A percentile compares a stretch with the other conserved stretches of the same genome.
Conservation (phyloP, 2,329 filamentous ascomycete genomes). For the Plectosphaerella cucumerina region DNA sequence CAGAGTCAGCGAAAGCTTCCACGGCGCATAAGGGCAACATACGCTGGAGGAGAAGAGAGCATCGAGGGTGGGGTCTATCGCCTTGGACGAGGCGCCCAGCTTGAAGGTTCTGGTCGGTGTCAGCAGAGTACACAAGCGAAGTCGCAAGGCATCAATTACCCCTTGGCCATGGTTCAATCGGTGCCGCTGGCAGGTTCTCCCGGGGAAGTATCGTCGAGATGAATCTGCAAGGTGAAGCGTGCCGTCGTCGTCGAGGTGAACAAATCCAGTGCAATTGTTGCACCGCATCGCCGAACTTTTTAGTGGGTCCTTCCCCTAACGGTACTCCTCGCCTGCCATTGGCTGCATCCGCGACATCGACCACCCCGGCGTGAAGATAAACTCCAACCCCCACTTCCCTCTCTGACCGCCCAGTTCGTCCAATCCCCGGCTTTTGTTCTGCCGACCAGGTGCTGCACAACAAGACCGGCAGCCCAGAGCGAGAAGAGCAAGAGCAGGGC, state of each 20-base stretch:
- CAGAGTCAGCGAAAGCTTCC: constrained; percentile 11
- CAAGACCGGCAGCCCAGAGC: not conserved
- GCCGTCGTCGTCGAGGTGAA: not conserved
- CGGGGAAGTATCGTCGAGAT: too few species aligned
- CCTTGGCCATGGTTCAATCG: constrained; percentile 11
- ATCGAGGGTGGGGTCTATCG: constrained; percentile 64
- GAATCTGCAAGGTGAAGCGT: not conserved
- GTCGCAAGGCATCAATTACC: constrained; percentile 5
- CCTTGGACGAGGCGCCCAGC: constrained; percentile 43
- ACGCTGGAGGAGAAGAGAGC: constrained; percentile 71
- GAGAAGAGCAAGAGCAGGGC: constrained; percentile 8
- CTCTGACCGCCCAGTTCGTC: constrained; percentile 13
- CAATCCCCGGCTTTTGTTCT: constrained; percentile 12
- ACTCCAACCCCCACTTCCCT: constrained; percentile 7
- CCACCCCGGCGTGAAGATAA: not conserved
- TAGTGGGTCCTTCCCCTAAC: constrained; percentile 8
- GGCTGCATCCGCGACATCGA: not conserved
- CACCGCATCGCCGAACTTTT: constrained; percentile 8
- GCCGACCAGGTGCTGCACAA: constrained; percentile 7
- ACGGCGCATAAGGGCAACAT: constrained; percentile 30
- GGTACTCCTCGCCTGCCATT: not conserved
- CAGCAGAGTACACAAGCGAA: not conserved
- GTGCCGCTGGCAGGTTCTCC: too few species aligned
- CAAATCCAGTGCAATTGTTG: not conserved
- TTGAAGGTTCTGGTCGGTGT: constrained; percentile 13